Percentiles rank a stretch among this genome's conserved stretches.
Conservation (phyloP, 192 early-diverging fungal genomes). For the Ramicandelaber brevisporus region DNA sequence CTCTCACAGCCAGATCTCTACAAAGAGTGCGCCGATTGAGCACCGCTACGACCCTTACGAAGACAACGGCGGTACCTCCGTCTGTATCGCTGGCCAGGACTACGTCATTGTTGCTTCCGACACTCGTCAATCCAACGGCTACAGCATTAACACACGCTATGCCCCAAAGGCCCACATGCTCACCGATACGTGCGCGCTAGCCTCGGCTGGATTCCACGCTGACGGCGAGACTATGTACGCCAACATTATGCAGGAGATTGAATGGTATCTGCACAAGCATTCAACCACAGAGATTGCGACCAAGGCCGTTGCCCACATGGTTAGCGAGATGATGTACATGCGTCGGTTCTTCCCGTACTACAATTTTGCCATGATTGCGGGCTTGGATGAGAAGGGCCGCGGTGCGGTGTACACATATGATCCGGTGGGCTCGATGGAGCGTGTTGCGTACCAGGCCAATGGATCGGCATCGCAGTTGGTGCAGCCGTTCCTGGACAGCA, state of each 20-base stretch:
- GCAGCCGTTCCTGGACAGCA: slow-evolving; percentile 94
- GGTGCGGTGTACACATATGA: slow-evolving; percentile 86
- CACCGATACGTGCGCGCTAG: slow-evolving; percentile 60
- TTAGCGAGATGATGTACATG: slow-evolving; percentile 72
- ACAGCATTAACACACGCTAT: slow-evolving; percentile 84
- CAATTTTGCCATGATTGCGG: slow-evolving; percentile 67
- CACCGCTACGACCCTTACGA: slow-evolving; percentile 76
- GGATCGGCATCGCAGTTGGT: slow-evolving; percentile 78
- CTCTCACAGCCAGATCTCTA: neutral
- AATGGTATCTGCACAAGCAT: slow-evolving; percentile 84
- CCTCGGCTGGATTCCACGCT: slow-evolving; percentile 67
- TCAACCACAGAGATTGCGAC: slow-evolving; percentile 67
- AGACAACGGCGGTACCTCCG: slow-evolving; percentile 62
- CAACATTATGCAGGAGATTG: slow-evolving; percentile 55
- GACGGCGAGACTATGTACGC: slow-evolving; percentile 70
- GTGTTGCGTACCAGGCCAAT: slow-evolving; percentile 39
- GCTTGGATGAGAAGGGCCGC: slow-evolving; percentile 65
- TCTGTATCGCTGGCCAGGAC: slow-evolving; percentile 88
- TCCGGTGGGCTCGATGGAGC: slow-evolving; percentile 71
- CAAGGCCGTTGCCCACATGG: slow-evolving; percentile 76
- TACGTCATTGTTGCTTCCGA: slow-evolving; percentile 86
- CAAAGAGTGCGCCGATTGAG: slow-evolving; percentile 17
- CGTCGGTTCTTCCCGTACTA: slow-evolving; percentile 96
- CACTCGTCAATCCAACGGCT: slow-evolving; percentile 84
- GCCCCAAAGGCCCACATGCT: slow-evolving; percentile 74